These are phyloP conservation scores for Cladosporium oxysporum DNA, from an alignment of 2,329 filamentous ascomycete genomes.

Conservation along the genomic window DNA sequence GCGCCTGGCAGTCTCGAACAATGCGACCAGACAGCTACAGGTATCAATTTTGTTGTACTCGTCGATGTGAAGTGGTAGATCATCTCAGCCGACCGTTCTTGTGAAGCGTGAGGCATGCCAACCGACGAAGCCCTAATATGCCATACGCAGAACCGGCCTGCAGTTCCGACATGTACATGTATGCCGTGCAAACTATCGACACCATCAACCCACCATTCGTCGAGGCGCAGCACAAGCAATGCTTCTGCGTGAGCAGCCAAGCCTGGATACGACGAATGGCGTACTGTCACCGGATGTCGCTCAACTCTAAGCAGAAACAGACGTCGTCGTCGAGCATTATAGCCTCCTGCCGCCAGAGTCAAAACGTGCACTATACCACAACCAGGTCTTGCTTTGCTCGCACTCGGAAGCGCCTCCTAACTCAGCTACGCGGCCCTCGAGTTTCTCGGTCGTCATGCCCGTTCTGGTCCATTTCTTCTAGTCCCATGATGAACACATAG, in stretches of 20 bases:
- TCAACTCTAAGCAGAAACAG: background rate
- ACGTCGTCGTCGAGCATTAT: background rate
- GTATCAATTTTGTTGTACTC: background rate
- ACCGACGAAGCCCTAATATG: background rate
- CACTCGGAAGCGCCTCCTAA: conserved; percentile 3
- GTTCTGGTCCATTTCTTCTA: background rate
- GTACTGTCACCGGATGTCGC: background rate
- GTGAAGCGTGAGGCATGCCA: background rate
- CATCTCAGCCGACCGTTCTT: background rate
- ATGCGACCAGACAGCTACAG: background rate
- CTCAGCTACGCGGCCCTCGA: background rate
- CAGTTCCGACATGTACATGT: background rate
- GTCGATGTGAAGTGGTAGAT: background rate
- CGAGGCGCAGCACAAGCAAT: background rate
- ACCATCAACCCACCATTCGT: background rate
- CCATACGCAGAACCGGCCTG: background rate
- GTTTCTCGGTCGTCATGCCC: background rate
- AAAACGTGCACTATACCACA: background rate
- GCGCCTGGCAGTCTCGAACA: background rate
- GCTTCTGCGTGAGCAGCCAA: conserved; percentile 9
- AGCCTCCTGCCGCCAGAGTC: background rate
- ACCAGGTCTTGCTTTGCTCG: conserved; percentile 3
- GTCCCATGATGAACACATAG: conserved; percentile 2
- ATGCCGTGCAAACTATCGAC: background rate
- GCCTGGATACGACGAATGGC: background rate